Evolutionary conservation across 768 basidiomycete species (phyloP).

Genomic region (Infundibulicybe gibba): DNA sequence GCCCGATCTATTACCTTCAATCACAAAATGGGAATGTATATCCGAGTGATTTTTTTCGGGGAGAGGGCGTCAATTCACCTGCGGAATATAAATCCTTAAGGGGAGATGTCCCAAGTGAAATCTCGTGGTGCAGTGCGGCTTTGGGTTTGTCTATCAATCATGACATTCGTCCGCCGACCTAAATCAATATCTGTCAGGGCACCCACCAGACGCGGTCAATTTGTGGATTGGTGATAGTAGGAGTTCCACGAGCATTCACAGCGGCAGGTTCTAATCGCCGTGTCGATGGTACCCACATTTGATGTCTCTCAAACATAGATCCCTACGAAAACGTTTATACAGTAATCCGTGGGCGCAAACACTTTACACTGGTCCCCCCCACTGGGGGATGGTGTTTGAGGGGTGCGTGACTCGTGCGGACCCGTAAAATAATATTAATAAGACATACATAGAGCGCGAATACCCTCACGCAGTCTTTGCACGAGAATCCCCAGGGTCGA

Average conservation of each 20-base stretch:
- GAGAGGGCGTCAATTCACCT: constrained; percentile 16
- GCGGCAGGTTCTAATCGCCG: constrained; percentile 43
- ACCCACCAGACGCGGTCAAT: constrained; percentile 83
- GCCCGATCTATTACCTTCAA: constrained; percentile 67
- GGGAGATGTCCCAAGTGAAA: constrained; percentile 62
- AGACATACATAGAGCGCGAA: constrained; percentile 39
- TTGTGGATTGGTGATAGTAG: constrained; percentile 83
- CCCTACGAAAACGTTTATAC: constrained; percentile 95
- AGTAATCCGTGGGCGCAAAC: constrained; percentile 80
- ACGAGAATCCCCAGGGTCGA: constrained; percentile 32
- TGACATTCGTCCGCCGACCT: neutral
- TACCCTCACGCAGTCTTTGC: constrained; percentile 69
- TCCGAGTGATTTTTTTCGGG: constrained; percentile 37
- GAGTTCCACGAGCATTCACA: constrained; percentile 85
- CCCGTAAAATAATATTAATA: neutral
- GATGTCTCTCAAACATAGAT: constrained; percentile 34
- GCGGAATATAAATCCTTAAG: constrained; percentile 66
- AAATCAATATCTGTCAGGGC: constrained; percentile 31
- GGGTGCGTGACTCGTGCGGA: constrained; percentile 40
- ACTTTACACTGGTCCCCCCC: constrained; percentile 84
- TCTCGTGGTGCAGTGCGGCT: constrained; percentile 75
- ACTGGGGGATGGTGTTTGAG: constrained; percentile 82
- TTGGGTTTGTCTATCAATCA: constrained; percentile 48
- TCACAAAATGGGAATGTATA: constrained; percentile 91
- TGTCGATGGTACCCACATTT: neutral